These are phyloP conservation scores for Posidonia australis DNA, from an alignment of 106 monocot species.

Conservation along the genomic window DNA sequence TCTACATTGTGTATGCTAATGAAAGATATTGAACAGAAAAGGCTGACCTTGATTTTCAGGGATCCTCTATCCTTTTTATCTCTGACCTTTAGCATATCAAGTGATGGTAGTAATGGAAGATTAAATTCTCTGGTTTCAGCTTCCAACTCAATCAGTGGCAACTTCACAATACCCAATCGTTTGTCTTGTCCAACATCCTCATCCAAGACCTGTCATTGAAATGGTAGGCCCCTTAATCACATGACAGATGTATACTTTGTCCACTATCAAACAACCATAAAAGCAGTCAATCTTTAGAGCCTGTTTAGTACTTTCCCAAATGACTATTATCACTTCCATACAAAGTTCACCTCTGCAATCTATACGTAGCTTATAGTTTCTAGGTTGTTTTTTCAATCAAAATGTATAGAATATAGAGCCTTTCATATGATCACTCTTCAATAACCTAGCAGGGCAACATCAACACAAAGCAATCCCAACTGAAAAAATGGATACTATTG, in stretches of 20 bases:
- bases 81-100: conserved; percentile 73
- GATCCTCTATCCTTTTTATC: conserved; percentile 96
- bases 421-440: too few relatives aligned
- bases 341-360: too few relatives aligned
- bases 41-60: conserved; percentile 61
- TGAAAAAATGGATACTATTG: too few relatives aligned
- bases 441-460: too few relatives aligned
- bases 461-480: too few relatives aligned
- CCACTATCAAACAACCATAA: too few relatives aligned
- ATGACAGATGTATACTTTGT: background rate
- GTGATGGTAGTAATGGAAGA: conserved; percentile 56
- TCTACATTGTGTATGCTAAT: background rate
- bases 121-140: conserved; percentile 64
- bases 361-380: too few relatives aligned
- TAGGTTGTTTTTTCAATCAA: too few relatives aligned
- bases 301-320: too few relatives aligned
- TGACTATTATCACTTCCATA: too few relatives aligned
- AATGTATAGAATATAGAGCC: too few relatives aligned
- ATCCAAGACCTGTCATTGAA: conserved; percentile 59
- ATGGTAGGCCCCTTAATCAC: background rate
- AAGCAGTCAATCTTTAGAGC: too few relatives aligned
- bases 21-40: background rate
- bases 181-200: conserved; percentile 81
- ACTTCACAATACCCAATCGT: conserved; percentile 57
- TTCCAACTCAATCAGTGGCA: conserved; percentile 64